Base-by-base conservation (phyloP, 148 eudicot genomes). In the Amaranthus cruentus region DNA sequence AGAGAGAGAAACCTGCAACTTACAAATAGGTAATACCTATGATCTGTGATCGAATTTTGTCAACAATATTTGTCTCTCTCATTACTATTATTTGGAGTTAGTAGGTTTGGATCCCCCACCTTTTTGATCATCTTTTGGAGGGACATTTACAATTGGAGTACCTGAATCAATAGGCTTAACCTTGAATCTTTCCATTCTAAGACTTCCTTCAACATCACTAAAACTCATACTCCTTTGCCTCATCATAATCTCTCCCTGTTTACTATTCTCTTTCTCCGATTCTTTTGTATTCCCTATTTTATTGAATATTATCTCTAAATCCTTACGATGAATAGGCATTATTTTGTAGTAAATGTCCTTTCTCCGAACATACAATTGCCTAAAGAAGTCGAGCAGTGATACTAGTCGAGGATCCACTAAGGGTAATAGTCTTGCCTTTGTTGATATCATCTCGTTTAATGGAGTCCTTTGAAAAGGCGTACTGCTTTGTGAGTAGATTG, bases 161-260 rank as follows among this genome's bases (percentile, higher is more conserved):
- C 65, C 71, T 9, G 81, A 79, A 51, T 73, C 74, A 73, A 79
- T 79, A 73, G 77, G 77, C 65, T 79, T 79, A 7, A 79, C 81
- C 65, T 74, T 73, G 8, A 79, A 79, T 68, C 77, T 63, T 3
- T 52, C 61, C 53, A 9, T 13, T 64, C 58, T 79, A 62, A 74
- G 18, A 9, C 8, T 28, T 28, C 38, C 55, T 3, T 57, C 49
- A 4, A 3, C 56, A 66, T 62, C 63, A 3, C 76, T 77, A 69
- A 66, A 63, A 74, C 77, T 79, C 47, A 70, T 55, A 49, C 81
- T 73, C 10, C 70, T 69, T 13, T 62, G 71, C 66, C 69, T 66
- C n/a, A 50, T 4, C 8, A 52, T 8, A 15, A 28, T 28, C 0
- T 61, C 55, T 42, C 43, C 47, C 62, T 61, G 43, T 9, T 18